A percentile compares a stretch with the other conserved stretches of the same genome.
Conservation (phyloP, 192 early-diverging fungal genomes). For the Dissophora globulifera region DNA sequence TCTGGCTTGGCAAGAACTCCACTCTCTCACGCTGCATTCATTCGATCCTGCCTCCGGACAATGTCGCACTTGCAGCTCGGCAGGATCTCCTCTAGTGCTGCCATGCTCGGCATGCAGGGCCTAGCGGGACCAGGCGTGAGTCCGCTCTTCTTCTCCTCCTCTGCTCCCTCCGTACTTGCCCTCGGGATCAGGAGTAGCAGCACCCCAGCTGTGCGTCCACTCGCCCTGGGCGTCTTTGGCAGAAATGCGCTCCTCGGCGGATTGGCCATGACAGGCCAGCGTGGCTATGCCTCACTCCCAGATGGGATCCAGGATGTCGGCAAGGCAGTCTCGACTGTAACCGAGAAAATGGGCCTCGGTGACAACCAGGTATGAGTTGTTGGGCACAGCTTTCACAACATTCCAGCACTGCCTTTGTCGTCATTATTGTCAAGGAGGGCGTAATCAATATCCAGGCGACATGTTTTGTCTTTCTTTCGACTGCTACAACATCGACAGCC, state of each 20-base stretch:
- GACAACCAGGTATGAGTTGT: conserved; percentile 48
- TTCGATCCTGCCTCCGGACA: not conserved
- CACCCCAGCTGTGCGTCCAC: conserved; percentile 1
- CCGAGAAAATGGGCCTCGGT: conserved; percentile 46
- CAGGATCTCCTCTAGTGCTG: conserved; percentile 19
- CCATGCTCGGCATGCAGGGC: conserved; percentile 26
- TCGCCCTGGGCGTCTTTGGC: not conserved
- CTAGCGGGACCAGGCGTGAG: not conserved
- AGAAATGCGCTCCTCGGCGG: conserved; percentile 31
- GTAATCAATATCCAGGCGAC: no score
- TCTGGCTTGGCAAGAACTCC: no score
- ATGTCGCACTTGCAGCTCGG: conserved; percentile 41
- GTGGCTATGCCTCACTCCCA: conserved; percentile 16
- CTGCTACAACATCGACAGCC: no score
- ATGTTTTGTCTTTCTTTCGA: no score
- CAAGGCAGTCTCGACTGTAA: conserved; percentile 37
- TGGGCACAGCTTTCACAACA: no score
- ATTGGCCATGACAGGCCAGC: conserved; percentile 23
- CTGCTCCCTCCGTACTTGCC: not conserved
- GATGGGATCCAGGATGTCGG: conserved; percentile 42
- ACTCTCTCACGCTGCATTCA: no score
- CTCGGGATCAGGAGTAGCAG: not conserved
- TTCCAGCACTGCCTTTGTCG: no score
- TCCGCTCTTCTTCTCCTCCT: conserved; percentile 13
- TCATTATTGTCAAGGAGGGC: no score